Percentiles rank a stretch among this genome's conserved stretches.
These are phyloP conservation scores for Boletus rubropictus DNA, from an alignment of 768 basidiomycete species.

Conservation along the genomic window DNA sequence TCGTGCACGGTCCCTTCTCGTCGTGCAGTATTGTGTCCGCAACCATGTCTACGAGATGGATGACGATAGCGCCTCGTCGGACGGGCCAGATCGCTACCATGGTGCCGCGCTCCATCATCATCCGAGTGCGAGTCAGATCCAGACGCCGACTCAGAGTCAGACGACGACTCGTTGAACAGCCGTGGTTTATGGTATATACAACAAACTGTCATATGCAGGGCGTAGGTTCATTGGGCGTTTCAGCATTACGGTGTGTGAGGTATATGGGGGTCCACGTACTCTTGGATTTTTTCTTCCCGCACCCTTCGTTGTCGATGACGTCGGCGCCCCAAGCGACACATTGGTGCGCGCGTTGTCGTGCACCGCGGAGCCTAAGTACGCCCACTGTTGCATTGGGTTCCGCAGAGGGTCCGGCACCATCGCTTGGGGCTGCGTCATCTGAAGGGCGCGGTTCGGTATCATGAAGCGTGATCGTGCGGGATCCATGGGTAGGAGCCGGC, in stretches of 20 bases:
- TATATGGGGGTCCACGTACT: slow-evolving; percentile 41
- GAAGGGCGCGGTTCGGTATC: slow-evolving; percentile 33
- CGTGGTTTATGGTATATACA: slow-evolving; percentile 89
- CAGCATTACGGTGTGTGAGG: too few relatives aligned
- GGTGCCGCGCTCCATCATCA: background rate
- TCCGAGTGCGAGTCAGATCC: slow-evolving; percentile 28
- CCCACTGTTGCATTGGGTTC: slow-evolving; percentile 34
- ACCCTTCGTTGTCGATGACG: slow-evolving; percentile 86
- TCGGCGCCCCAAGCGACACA: slow-evolving; percentile 80
- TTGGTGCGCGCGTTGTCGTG: slow-evolving; percentile 38
- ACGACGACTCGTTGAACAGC: slow-evolving; percentile 77
- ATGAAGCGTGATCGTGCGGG: slow-evolving; percentile 46
- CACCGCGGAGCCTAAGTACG: slow-evolving; percentile 57
- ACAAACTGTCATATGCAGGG: slow-evolving; percentile 56
- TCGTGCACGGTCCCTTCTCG: slow-evolving; percentile 19
- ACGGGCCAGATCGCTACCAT: slow-evolving; percentile 10
- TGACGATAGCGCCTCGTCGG: slow-evolving; percentile 5
- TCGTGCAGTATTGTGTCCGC: background rate
- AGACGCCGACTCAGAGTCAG: slow-evolving; percentile 50
- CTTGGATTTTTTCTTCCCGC: slow-evolving; percentile 88
- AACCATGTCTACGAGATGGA: slow-evolving; percentile 1
- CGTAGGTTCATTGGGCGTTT: background rate
- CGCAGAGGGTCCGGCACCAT: slow-evolving; percentile 13
- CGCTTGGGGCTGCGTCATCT: slow-evolving; percentile 15
- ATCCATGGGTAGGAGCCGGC: slow-evolving; percentile 45